Evolutionary conservation across 2,329 filamentous ascomycete genomes (phyloP).

Genomic region (Stemphylium beticola): DNA sequence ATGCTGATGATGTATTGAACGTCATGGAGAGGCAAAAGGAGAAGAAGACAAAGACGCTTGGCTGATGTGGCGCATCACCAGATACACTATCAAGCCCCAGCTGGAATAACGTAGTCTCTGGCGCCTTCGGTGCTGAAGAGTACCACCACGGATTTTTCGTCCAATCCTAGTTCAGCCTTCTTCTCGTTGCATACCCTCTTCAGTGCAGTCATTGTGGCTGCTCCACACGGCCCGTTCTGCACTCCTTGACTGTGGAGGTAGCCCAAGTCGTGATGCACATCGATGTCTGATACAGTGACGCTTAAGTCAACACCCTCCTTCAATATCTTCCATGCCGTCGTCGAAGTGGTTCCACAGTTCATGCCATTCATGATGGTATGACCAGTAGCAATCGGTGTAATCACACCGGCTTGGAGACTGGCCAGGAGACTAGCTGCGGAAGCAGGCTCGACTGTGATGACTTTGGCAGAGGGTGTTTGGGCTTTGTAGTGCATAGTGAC

Average conservation of each 20-base stretch:
- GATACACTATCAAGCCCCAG: constrained; percentile 13
- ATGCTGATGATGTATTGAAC: constrained; percentile 77
- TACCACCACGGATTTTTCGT: constrained; percentile 63
- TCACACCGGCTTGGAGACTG: constrained; percentile 58
- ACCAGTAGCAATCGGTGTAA: constrained; percentile 60
- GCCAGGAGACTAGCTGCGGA: constrained; percentile 64
- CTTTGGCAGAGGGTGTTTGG: constrained; percentile 37
- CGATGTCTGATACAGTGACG: constrained; percentile 65
- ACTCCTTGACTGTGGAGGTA: constrained; percentile 59
- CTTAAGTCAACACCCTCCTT: constrained; percentile 64
- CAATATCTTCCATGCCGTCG: constrained; percentile 68
- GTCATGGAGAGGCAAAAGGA: constrained; percentile 70
- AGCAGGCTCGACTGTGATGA: constrained; percentile 75
- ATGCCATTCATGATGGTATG: constrained; percentile 76
- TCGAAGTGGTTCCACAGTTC: constrained; percentile 73
- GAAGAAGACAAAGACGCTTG: constrained; percentile 34
- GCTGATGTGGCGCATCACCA: neutral
- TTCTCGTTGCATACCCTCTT: constrained; percentile 53
- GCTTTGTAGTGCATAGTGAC: constrained; percentile 70
- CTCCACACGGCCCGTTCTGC: constrained; percentile 67
- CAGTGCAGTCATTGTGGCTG: constrained; percentile 64
- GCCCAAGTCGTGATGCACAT: constrained; percentile 65
- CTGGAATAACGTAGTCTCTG: constrained; percentile 28
- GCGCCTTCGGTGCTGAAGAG: constrained; percentile 71
- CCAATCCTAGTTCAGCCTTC: constrained; percentile 46